Conservation (phyloP, 495 filamentous ascomycete species). For the Aspergillus saccharolyticus region DNA sequence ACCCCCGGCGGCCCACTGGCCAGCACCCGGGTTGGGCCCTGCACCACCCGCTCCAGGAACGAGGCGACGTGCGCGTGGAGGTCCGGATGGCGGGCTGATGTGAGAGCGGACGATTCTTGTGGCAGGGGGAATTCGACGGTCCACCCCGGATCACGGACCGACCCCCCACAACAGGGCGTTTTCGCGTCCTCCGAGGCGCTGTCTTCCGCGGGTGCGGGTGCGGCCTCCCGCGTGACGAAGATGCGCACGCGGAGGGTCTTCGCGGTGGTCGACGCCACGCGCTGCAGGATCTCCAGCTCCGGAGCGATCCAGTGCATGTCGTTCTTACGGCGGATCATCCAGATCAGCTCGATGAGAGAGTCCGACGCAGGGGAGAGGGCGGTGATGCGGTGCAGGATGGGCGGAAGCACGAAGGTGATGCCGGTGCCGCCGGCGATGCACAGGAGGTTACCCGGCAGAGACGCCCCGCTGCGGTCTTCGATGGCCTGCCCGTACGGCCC, state of each 20-base stretch:
- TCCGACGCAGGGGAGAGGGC: conserved; percentile 24
- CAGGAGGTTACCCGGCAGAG: conserved; percentile 53
- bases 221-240: conserved; percentile 50
- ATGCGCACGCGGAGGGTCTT: conserved; percentile 44
- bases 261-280: conserved; percentile 24
- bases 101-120: conserved; percentile 23
- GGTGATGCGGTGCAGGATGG: conserved; percentile 40
- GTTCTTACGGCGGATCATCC: conserved; percentile 51
- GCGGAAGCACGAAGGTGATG: conserved; percentile 56
- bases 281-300: conserved; percentile 48
- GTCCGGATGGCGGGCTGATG: conserved; percentile 24
- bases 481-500: conserved; percentile 56
- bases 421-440: conserved; percentile 62
- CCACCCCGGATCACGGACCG: neutral
- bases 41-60: conserved; percentile 25
- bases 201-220: neutral
- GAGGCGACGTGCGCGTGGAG: conserved; percentile 16
- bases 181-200: neutral
- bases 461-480: conserved; percentile 14
- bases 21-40: conserved; percentile 50
- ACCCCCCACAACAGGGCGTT: neutral
- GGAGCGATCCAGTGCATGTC: conserved; percentile 52
- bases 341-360: conserved; percentile 50
- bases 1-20: conserved; percentile 59
- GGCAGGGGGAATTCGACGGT: too few relatives aligned